These are phyloP conservation scores for Caloboletus firmus DNA, from an alignment of 1,284 basidiomycete genomes.

Conservation along the genomic window DNA sequence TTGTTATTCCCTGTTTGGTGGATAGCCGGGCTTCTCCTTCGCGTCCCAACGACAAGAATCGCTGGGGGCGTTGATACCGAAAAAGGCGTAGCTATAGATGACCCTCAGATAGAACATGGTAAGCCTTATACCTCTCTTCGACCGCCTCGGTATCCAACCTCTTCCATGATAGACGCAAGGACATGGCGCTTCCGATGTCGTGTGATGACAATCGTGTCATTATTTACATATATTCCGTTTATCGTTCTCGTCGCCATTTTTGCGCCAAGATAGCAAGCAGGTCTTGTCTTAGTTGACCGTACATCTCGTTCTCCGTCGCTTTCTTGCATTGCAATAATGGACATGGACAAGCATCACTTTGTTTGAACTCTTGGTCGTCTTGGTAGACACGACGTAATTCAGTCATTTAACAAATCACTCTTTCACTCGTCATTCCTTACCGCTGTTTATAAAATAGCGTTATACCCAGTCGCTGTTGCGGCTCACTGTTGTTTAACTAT, in stretches of 20 bases:
- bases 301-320: slow-evolving; percentile 9
- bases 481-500: slow-evolving; percentile 25
- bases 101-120: slow-evolving; percentile 77
- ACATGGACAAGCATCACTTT: slow-evolving; percentile 19
- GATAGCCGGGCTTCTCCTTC: slow-evolving; percentile 57
- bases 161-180: slow-evolving; percentile 53
- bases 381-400: slow-evolving; percentile 16
- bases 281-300: slow-evolving; percentile 10
- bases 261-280: slow-evolving; percentile 39
- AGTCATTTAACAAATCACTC: slow-evolving; percentile 18
- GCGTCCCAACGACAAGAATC: slow-evolving; percentile 58
- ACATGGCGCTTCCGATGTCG: slow-evolving; percentile 74
- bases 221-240: slow-evolving; percentile 77
- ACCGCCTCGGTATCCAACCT: slow-evolving; percentile 8
- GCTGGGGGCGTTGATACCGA: slow-evolving; percentile 60
- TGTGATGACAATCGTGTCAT: slow-evolving; percentile 61
- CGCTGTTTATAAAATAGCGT: slow-evolving; percentile 28
- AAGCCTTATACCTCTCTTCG: slow-evolving; percentile 29
- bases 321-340: slow-evolving; percentile 30
- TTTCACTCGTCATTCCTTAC: slow-evolving; percentile 26
- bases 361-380: slow-evolving; percentile 19
- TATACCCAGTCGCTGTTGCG: slow-evolving; percentile 26
- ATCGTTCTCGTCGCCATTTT: slow-evolving; percentile 70
- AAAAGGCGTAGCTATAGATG: slow-evolving; percentile 71
- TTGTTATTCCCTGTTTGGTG: slow-evolving; percentile 77